Evolutionary conservation across 2,329 filamentous ascomycete genomes (phyloP).

Genomic region (Pseudocercospora eumusae): DNA sequence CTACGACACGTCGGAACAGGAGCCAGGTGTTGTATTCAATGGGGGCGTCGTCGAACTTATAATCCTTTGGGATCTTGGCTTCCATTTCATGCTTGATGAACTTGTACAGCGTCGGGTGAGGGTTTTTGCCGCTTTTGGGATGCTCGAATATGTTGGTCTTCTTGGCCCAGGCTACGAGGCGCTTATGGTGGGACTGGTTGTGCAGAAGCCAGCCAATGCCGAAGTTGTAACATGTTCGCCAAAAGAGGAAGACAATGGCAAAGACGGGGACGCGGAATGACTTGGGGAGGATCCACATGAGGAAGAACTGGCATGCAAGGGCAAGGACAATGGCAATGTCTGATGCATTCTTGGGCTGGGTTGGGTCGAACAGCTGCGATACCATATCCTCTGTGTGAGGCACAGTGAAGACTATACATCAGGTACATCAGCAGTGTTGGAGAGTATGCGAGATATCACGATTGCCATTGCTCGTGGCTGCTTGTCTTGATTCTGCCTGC

Average conservation of each 20-base stretch:
- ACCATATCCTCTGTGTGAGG: constrained; percentile 99
- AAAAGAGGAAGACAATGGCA: constrained; percentile 83
- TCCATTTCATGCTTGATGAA: constrained; percentile 88
- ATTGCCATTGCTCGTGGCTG: not conserved
- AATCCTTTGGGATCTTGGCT: constrained; percentile 90
- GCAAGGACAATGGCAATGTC: constrained; percentile 79
- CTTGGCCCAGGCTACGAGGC: constrained; percentile 82
- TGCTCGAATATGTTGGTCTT: constrained; percentile 84
- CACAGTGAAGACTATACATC: constrained; percentile 78
- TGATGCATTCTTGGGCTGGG: constrained; percentile 91
- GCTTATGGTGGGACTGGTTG: constrained; percentile 85
- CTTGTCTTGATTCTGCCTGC: constrained; percentile 18
- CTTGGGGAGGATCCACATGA: constrained; percentile 71
- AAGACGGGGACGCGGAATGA: constrained; percentile 73
- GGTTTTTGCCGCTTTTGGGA: constrained; percentile 76
- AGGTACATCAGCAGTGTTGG: constrained; percentile 32
- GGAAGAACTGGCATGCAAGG: constrained; percentile 71
- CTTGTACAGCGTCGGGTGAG: constrained; percentile 76
- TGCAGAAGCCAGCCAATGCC: constrained; percentile 90
- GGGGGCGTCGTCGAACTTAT: constrained; percentile 87
- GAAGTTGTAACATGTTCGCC: constrained; percentile 88
- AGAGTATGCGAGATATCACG: not conserved
- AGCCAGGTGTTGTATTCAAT: constrained; percentile 99
- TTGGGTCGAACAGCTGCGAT: constrained; percentile 90
- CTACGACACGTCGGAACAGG: constrained; percentile 90